Evolutionary conservation across 192 early-diverging fungal species (phyloP).

Genomic region (Entomortierella chlamydospora): DNA sequence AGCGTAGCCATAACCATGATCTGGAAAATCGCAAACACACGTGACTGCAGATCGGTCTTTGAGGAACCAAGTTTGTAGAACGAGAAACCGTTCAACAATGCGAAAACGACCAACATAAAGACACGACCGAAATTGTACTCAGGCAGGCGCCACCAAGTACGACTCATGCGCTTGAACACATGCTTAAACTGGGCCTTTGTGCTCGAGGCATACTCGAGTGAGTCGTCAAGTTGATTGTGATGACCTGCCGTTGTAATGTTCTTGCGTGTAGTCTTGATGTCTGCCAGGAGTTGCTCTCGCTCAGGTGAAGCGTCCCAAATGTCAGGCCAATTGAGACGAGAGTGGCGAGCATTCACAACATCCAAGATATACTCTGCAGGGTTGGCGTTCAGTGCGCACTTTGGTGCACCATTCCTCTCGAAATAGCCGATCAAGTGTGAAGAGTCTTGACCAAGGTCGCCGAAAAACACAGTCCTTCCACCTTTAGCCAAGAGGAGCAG

Average conservation of each 20-base stretch:
- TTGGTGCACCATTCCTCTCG: constrained; percentile 76
- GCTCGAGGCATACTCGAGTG: constrained; percentile 60
- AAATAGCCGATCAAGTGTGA: constrained; percentile 76
- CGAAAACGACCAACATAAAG: constrained; percentile 68
- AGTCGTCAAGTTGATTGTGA: constrained; percentile 36
- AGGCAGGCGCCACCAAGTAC: constrained; percentile 78
- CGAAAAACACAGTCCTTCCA: constrained; percentile 85
- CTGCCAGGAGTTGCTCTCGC: constrained; percentile 48
- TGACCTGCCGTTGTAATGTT: background rate
- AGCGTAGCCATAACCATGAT: constrained; percentile 74
- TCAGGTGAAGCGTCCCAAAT: constrained; percentile 75
- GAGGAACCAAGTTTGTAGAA: constrained; percentile 73
- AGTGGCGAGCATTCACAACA: constrained; percentile 75
- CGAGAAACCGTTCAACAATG: constrained; percentile 78
- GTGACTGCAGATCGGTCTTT: constrained; percentile 70
- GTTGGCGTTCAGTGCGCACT: constrained; percentile 74
- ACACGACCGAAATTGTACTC: constrained; percentile 80
- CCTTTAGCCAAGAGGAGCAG: constrained; percentile 83
- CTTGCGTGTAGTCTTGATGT: constrained; percentile 66
- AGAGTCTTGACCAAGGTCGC: constrained; percentile 79
- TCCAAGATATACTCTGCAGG: constrained; percentile 91
- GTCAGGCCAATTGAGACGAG: constrained; percentile 75
- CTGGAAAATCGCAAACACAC: constrained; percentile 79
- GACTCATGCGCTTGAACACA: constrained; percentile 73
- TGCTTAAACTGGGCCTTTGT: constrained; percentile 63